A percentile compares a stretch with the other conserved stretches of the same genome.
Evolutionary conservation across 2,329 filamentous ascomycete species (phyloP).

Genomic region (Fusarium tupiense): DNA sequence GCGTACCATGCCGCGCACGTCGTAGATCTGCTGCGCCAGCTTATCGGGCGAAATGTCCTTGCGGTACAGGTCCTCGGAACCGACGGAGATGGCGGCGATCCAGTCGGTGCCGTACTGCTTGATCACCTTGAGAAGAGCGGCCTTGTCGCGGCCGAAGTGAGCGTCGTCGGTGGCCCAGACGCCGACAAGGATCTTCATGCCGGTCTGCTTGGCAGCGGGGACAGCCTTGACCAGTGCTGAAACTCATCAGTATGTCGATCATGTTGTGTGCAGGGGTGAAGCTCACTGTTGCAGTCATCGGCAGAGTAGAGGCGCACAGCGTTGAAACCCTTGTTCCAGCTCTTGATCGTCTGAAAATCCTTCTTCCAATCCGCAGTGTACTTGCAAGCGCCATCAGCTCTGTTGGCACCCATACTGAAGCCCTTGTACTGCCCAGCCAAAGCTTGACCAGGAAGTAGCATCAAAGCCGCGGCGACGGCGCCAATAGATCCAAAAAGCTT

Average conservation of each 20-base stretch:
- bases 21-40: conserved; percentile 40
- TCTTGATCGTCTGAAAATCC: conserved; percentile 40
- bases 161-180: conserved; percentile 39
- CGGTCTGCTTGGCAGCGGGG: conserved; percentile 38
- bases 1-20: conserved; percentile 39
- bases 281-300: conserved; percentile 38
- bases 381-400: conserved; percentile 35
- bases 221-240: conserved; percentile 35
- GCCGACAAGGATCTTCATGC: conserved; percentile 38
- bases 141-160: conserved; percentile 39
- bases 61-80: conserved; percentile 40
- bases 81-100: conserved; percentile 40
- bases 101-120: conserved; percentile 39
- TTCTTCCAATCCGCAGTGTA: conserved; percentile 39
- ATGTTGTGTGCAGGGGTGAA: neutral
- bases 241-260: no score
- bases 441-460: conserved; percentile 35
- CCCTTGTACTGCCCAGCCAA: conserved; percentile 38
- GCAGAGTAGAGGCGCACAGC: conserved; percentile 36
- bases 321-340: conserved; percentile 41
- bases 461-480: conserved; percentile 26
- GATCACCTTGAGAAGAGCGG: conserved; percentile 37
- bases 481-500: conserved; percentile 31
- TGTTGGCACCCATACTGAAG: conserved; percentile 40
- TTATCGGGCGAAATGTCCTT: conserved; percentile 37